Percentiles rank a stretch among this genome's conserved stretches.
Evolutionary conservation across 164 flowering plant genomes (phyloP).

Genomic region (Sextonia rubra): DNA sequence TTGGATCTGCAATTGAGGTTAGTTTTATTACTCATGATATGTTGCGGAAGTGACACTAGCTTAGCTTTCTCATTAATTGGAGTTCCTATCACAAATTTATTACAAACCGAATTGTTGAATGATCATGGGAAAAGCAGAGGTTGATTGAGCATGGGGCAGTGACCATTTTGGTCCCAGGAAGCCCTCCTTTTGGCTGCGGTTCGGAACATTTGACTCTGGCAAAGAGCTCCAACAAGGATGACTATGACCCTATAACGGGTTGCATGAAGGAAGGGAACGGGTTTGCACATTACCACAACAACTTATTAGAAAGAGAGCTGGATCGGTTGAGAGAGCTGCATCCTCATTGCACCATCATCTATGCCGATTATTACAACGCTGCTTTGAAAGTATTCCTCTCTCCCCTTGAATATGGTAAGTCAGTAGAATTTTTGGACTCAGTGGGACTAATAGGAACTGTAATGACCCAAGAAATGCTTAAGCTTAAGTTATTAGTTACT

Average conservation of each 20-base stretch:
- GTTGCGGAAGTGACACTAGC: not conserved
- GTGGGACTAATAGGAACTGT: no score
- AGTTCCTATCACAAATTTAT: not conserved
- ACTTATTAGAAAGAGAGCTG: slow-evolving; percentile 29
- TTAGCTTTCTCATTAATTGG: not conserved
- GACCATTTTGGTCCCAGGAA: slow-evolving; percentile 49
- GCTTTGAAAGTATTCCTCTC: slow-evolving; percentile 25
- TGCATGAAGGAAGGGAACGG: slow-evolving; percentile 43
- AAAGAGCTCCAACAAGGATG: slow-evolving; percentile 19
- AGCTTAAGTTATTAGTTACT: no score
- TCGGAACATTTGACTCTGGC: slow-evolving; percentile 36
- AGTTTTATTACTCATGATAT: not conserved
- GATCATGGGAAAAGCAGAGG: slow-evolving; percentile 13
- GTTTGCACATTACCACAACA: slow-evolving; percentile 43
- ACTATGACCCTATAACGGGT: slow-evolving; percentile 33
- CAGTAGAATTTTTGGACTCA: no score
- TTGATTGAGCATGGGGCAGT: slow-evolving; percentile 53
- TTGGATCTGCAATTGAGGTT: not conserved
- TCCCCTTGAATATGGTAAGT: slow-evolving; percentile 33
- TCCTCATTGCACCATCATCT: slow-evolving; percentile 42
- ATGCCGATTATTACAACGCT: slow-evolving; percentile 52
- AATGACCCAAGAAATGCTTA: no score
- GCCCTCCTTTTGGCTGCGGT: slow-evolving; percentile 48
- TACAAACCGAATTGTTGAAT: not conserved
- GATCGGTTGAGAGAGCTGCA: slow-evolving; percentile 28